Evolutionary conservation across 495 filamentous ascomycete species (phyloP).

Genomic region (Glutinoglossum americanum): DNA sequence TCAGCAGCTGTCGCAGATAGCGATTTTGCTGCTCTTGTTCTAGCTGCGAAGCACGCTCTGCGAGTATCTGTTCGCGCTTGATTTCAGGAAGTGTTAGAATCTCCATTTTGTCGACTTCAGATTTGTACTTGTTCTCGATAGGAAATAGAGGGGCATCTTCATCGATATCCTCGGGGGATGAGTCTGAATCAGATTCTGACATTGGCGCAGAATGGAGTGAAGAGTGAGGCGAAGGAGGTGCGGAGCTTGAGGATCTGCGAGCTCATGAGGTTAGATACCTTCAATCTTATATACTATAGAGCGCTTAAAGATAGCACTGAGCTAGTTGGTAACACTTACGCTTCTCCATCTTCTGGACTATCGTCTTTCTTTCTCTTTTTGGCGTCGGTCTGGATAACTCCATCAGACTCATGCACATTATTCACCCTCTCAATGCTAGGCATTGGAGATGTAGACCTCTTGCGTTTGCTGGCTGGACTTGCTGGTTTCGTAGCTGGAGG

Average conservation of each 20-base stretch:
- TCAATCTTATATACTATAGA: not conserved
- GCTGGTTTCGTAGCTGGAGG: not conserved
- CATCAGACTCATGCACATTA: conserved; percentile 20
- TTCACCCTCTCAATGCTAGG: conserved; percentile 23
- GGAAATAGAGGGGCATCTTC: conserved; percentile 53
- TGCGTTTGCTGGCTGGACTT: not conserved
- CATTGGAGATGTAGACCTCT: not conserved
- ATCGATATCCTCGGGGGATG: conserved; percentile 27
- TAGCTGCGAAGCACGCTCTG: conserved; percentile 63
- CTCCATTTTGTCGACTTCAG: conserved; percentile 52
- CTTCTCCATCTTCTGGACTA: conserved; percentile 59
- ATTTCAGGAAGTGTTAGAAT: conserved; percentile 81
- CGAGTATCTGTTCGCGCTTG: conserved; percentile 71
- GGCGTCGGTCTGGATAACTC: conserved; percentile 11
- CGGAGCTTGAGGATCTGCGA: conserved; percentile 25
- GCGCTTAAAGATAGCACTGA: not conserved
- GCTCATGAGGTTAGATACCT: conserved; percentile 6
- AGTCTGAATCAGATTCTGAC: conserved; percentile 69
- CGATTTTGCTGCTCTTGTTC: conserved; percentile 64
- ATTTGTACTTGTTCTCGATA: conserved; percentile 69
- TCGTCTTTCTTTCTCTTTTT: conserved; percentile 30
- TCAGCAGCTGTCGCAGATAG: conserved; percentile 60
- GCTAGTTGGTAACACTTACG: conserved; percentile 35
- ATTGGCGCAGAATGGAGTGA: conserved; percentile 71
- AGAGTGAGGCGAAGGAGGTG: conserved; percentile 38